Conservation (phyloP, 352 stramenopile species). For the Thalassiosira ordinaria region DNA sequence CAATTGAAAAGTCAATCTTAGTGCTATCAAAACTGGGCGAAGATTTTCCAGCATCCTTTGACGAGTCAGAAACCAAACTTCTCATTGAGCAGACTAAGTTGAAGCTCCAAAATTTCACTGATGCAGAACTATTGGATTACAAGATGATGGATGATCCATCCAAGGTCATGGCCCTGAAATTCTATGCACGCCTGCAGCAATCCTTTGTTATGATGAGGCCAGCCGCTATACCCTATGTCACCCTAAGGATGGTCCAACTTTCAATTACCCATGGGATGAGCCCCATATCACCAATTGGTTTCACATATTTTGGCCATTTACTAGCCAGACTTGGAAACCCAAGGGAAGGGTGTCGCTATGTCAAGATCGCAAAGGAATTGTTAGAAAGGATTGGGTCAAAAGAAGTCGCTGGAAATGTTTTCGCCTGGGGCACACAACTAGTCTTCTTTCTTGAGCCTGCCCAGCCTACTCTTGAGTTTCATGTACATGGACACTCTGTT, state of each 20-base stretch:
- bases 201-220: constrained; percentile 4
- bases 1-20: constrained; percentile 7
- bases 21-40: constrained; percentile 32
- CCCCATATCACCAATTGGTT: constrained; percentile 26
- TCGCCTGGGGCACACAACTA: constrained; percentile 16
- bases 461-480: constrained; percentile 19
- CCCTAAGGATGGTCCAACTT: constrained; percentile 36
- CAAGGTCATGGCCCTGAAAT: constrained; percentile 35
- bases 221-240: constrained; percentile 12
- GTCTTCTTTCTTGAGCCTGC: constrained; percentile 26
- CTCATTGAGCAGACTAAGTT: constrained; percentile 16
- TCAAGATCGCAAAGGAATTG: constrained; percentile 22
- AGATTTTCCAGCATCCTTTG: constrained; percentile 9
- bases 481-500: constrained; percentile 9
- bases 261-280: constrained; percentile 37
- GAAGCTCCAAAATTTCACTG: constrained; percentile 11
- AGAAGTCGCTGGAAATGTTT: constrained; percentile 30
- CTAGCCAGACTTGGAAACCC: constrained; percentile 28
- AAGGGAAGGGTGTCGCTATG: constrained; percentile 15
- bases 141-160: constrained; percentile 28
- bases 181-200: constrained; percentile 13
- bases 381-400: constrained; percentile 20
- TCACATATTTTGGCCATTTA: constrained; percentile 26
- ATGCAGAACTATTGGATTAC: constrained; percentile 30
- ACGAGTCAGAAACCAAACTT: constrained; percentile 4